Evolutionary conservation across 1,139 yeast genomes (phyloP).

Genomic region (Zygoascus hellenicus): DNA sequence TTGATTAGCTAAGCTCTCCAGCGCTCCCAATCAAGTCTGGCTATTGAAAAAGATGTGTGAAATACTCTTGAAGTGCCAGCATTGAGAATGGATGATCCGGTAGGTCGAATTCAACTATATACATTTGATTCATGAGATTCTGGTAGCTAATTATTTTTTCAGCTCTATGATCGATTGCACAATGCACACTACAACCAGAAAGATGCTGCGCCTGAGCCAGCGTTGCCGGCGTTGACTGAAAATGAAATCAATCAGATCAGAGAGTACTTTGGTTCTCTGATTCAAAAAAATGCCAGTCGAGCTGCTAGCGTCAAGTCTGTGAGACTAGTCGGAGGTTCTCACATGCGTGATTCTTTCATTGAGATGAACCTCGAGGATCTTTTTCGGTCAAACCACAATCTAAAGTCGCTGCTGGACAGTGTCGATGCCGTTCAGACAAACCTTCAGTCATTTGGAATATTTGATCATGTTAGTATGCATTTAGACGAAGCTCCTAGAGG

Average conservation of each 20-base stretch:
- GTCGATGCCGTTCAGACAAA: constrained; percentile 17
- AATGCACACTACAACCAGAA: constrained; percentile 14
- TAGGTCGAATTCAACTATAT: constrained; percentile 5
- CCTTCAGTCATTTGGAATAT: constrained; percentile 19
- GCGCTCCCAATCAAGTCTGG: not conserved
- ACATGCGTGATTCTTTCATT: constrained; percentile 15
- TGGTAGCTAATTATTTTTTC: not conserved
- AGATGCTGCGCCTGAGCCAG: constrained; percentile 5
- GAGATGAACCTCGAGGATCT: constrained; percentile 19
- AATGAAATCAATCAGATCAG: constrained; percentile 10
- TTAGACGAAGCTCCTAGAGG: constrained; percentile 15
- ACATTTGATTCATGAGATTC: not conserved
- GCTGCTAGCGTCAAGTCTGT: constrained; percentile 17
- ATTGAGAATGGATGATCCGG: constrained; percentile 16
- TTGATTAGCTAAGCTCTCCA: too few species aligned
- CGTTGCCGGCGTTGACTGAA: constrained; percentile 7
- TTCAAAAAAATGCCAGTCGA: constrained; percentile 15
- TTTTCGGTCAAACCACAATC: constrained; percentile 12
- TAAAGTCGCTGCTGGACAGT: constrained; percentile 13
- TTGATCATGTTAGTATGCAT: constrained; percentile 15
- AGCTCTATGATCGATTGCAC: constrained; percentile 17
- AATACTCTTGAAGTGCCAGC: not conserved
- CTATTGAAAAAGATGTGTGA: not conserved
- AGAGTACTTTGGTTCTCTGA: constrained; percentile 15
- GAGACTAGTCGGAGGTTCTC: constrained; percentile 19